Evolutionary conservation across 257 asterid species (phyloP), one percentile per base, ranked within the genome.

Genomic region (Solanum sitiens): DNA sequence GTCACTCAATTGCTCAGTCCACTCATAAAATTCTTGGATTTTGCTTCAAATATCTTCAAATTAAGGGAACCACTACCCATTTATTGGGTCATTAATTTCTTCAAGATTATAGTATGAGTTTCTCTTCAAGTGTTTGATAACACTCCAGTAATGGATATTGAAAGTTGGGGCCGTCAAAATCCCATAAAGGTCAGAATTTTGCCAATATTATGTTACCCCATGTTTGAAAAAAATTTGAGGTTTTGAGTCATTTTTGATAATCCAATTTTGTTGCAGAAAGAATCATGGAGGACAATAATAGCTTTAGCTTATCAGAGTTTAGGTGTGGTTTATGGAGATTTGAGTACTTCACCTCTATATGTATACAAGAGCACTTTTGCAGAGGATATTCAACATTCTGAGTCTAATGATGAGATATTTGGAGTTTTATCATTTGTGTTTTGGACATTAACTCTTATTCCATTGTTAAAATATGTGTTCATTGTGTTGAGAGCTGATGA

Each of bases 351-450:
- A 2, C 99, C 99, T 74, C 44, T 97, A 59, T 97, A 95, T 91
- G 99, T 97, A 2, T 97, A 95, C 95, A 97, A 94, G 91, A 97
- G 98, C 87, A 97, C 99, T 45, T 97, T 97, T 87, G 99, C 98
- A 11, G 99, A 97, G 92, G 99, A 97, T 88, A 95, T 95, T 87
- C 91, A 95, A 4, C 98, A 97, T 83, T 95, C 99, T 14, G 99
- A 95, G 37, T 74, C 96, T 13, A 95, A 97, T 87, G 99, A 97
- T 83, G 99, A 97, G 83, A 97, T 97, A 30, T 97, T 40, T 86
- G 99, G 99, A 21, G 99, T 95, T 65, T 74, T 97, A 21, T 97
- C 98, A 11, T 94, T 97, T 87, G 93, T 97, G 7, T 97, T 97
- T 89, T 97, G 99, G 99, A 95, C 98, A 18, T 90, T 97, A 76